Conservation (phyloP, 768 basidiomycete species). For the Tylopilus rubrobrunneus region DNA sequence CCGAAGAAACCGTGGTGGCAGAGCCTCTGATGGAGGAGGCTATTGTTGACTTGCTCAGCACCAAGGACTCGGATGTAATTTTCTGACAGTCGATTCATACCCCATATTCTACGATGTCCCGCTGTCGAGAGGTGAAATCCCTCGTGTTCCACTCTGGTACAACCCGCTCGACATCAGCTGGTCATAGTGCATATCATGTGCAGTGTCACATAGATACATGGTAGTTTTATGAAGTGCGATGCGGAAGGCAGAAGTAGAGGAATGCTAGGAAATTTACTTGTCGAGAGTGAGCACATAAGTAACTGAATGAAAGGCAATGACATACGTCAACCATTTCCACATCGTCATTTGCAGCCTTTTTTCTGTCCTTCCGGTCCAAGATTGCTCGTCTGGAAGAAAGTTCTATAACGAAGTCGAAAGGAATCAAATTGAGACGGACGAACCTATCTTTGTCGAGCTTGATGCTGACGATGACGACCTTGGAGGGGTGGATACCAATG, state of each 20-base stretch:
- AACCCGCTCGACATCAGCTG: neutral
- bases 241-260: slow-evolving; percentile 8
- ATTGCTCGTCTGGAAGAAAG: slow-evolving; percentile 63
- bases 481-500: slow-evolving; percentile 95
- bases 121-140: too few species aligned
- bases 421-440: slow-evolving; percentile 12
- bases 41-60: slow-evolving; percentile 65
- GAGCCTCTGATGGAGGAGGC: slow-evolving; percentile 30
- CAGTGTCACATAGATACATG: slow-evolving; percentile 64
- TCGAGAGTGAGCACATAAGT: slow-evolving; percentile 11
- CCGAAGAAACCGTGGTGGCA: slow-evolving; percentile 1
- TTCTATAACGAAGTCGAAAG: slow-evolving; percentile 1
- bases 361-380: slow-evolving; percentile 80
- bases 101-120: neutral
- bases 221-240: slow-evolving; percentile 42
- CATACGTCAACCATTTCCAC: slow-evolving; percentile 81
- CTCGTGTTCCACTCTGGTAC: neutral
- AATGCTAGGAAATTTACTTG: slow-evolving; percentile 21
- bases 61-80: slow-evolving; percentile 91
- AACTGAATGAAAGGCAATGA: slow-evolving; percentile 21
- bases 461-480: slow-evolving; percentile 89
- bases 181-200: slow-evolving; percentile 57
- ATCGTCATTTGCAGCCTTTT: slow-evolving; percentile 58
- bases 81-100: slow-evolving; percentile 49
- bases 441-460: slow-evolving; percentile 91